These are phyloP conservation scores for Rhododendron williamsianum DNA, from an alignment of 148 eudicot genomes.

Conservation along the genomic window DNA sequence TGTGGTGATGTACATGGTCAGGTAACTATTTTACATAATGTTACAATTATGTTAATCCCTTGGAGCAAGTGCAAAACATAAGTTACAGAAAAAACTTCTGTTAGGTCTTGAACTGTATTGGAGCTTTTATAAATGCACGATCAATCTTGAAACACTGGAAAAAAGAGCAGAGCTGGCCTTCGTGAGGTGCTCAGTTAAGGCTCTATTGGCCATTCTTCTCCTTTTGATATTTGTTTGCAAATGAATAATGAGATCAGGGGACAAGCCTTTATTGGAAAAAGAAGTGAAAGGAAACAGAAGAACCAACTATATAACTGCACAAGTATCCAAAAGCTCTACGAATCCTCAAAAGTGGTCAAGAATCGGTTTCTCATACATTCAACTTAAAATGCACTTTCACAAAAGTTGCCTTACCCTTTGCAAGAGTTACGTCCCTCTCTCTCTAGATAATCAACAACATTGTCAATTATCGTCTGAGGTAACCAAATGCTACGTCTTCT, in stretches of 20 bases:
- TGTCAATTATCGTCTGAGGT: background rate
- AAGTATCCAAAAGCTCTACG: background rate
- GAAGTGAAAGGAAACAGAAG: background rate
- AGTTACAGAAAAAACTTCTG: background rate
- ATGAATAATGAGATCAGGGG: background rate
- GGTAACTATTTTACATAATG: slow-evolving; percentile 39
- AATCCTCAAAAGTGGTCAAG: background rate
- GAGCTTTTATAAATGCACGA: background rate
- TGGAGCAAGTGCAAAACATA: background rate
- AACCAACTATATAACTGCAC: background rate
- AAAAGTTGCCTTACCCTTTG: background rate
- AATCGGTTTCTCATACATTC: background rate
- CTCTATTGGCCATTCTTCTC: background rate
- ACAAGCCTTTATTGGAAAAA: background rate
- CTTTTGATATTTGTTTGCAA: background rate
- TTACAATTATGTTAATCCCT: background rate
- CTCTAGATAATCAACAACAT: background rate
- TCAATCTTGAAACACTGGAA: background rate
- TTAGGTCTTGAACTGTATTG: background rate
- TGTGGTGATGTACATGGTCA: slow-evolving; percentile 99
- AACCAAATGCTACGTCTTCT: background rate
- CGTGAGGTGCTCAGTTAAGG: background rate
- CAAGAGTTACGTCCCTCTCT: background rate
- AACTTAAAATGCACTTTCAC: background rate
- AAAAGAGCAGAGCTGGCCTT: background rate